Evolutionary conservation across 2,329 filamentous ascomycete genomes (phyloP), one percentile per base, ranked within the genome.

Genomic region (Calonectria multiphialidica): DNA sequence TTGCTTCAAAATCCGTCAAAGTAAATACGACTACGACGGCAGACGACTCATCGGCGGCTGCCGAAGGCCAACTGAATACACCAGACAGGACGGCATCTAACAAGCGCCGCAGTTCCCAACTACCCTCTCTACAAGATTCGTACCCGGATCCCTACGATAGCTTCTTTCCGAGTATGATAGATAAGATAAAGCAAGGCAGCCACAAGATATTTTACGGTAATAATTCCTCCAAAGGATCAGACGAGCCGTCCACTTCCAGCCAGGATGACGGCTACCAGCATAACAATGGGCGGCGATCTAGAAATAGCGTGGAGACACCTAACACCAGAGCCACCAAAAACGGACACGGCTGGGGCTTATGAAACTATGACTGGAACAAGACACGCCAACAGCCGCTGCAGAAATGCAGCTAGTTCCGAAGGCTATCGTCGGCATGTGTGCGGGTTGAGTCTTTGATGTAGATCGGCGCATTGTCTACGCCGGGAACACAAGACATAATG

Each of bases 341-440:
- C 67, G 9, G 76, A 80, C 50, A 69, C 8, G 12, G 65, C 68
- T 35, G 75, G 76, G 10, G 79, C 80, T 40, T 76, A 80, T 21
- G 77, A 80, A 35, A 77, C 77, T 3, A 74, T 81, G 70, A 76
- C 76, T 2, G 76, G 74, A 16, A 74, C 76, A 21, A 78, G 72
- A 33, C 66, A 72, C 18, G 50, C 68, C 0, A 50, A 49, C 10
- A 57, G 57, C 25, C 71, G 66, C 15, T 59, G 72, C n/a, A 72
- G 72, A 47, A 69, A 74, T 12, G 63, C 68, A 16, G 77, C 75
- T 10, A 83, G 82, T 55, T 83, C 82, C 7, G 82, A 84, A 66
- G 82, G 83, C 40, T 74, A 80, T 40, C 72, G 73, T 42, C 81
- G 81, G 18, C 82, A 83, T 53, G 62, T 79, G 8, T 83, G 80